Evolutionary conservation across 371 early-diverging fungal genomes (phyloP).

Genomic region (Zychaea mexicana): DNA sequence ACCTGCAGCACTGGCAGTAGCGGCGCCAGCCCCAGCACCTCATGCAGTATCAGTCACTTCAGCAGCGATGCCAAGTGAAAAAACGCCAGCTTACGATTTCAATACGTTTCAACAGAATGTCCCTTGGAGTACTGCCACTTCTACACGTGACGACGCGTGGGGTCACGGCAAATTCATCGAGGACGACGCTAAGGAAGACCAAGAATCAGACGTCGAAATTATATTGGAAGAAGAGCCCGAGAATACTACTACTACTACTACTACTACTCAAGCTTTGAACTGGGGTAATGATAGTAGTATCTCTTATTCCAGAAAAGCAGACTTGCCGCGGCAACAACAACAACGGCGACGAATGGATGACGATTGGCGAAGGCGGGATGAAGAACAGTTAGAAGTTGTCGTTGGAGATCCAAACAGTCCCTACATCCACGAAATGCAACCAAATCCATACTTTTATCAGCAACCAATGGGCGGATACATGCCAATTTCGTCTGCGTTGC

Average conservation of each 20-base stretch:
- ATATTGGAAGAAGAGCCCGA: constrained; percentile 34
- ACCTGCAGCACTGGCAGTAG: neutral
- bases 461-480: constrained; percentile 12
- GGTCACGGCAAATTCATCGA: constrained; percentile 14
- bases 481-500: constrained; percentile 4
- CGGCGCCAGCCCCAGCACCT: neutral
- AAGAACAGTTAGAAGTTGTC: neutral
- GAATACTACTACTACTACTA: too few species aligned
- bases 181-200: constrained; percentile 18
- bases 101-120: neutral
- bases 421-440: neutral
- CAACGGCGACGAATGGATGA: constrained; percentile 12
- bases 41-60: neutral
- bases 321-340: neutral
- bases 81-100: constrained; percentile 2
- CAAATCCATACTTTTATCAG: constrained; percentile 12
- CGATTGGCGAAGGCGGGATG: constrained; percentile 22
- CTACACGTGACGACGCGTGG: constrained; percentile 6
- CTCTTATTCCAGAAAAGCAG: neutral
- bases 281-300: neutral
- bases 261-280: neutral
- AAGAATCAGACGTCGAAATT: constrained; percentile 45
- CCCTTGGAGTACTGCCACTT: neutral
- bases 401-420: neutral
- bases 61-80: neutral